A percentile compares a stretch with the other conserved stretches of the same genome.
Evolutionary conservation across 1,284 basidiomycete species (phyloP).

Genomic region (Volvariella volvacea): DNA sequence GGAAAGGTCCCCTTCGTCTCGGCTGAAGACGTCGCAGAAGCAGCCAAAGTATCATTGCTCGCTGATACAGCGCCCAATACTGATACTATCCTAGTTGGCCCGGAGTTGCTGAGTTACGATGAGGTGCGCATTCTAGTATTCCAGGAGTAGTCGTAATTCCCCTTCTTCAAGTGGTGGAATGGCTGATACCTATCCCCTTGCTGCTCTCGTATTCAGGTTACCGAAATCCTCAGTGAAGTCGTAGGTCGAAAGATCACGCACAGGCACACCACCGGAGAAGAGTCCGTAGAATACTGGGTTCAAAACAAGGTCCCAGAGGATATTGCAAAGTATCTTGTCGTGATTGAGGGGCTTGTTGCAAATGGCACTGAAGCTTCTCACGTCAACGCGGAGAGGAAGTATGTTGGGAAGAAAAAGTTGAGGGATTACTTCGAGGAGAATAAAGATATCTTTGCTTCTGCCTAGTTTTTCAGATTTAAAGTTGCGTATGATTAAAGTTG

Average conservation of each 20-base stretch:
- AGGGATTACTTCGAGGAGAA: neutral
- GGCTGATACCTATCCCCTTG: conserved; percentile 5
- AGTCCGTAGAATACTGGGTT: conserved; percentile 7
- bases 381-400: neutral
- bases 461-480: neutral
- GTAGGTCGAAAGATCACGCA: conserved; percentile 20
- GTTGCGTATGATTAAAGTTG: too few relatives aligned
- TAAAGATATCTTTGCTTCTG: neutral
- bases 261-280: conserved; percentile 12
- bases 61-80: conserved; percentile 9
- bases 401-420: neutral
- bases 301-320: conserved; percentile 10
- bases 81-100: conserved; percentile 17
- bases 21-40: conserved; percentile 19
- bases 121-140: conserved; percentile 12
- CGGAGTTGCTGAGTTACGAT: conserved; percentile 17
- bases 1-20: conserved; percentile 19
- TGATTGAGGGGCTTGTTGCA: conserved; percentile 9
- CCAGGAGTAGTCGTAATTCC: too few relatives aligned
- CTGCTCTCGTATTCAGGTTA: too few relatives aligned
- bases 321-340: conserved; percentile 9
- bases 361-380: neutral
- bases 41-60: neutral
- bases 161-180: neutral
- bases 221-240: conserved; percentile 13